Conservation (phyloP, 345 rosid species). For the Rhodamnia argentea region DNA sequence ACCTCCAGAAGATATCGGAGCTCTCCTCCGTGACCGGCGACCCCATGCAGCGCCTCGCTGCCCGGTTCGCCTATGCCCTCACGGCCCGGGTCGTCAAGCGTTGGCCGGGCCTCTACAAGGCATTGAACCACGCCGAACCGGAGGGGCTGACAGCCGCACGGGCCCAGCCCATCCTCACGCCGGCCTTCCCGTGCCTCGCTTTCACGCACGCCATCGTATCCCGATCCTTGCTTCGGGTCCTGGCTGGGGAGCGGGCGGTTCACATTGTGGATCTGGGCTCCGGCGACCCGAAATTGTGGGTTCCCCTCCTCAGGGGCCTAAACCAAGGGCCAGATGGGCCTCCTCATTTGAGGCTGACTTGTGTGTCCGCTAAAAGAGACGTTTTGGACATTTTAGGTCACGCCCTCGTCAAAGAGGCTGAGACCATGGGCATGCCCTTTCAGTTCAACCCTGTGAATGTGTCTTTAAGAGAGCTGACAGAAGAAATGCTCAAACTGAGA, state of each 20-base stretch:
- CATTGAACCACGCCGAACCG: conserved; percentile 12
- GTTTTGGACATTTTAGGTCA: conserved; percentile 22
- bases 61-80: conserved; percentile 30
- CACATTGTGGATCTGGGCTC: conserved; percentile 44
- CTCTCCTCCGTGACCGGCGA: conserved; percentile 34
- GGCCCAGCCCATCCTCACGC: conserved; percentile 7
- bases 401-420: conserved; percentile 34
- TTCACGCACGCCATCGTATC: conserved; percentile 16
- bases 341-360: conserved; percentile 32
- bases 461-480: conserved; percentile 16
- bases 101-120: conserved; percentile 40
- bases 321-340: conserved; percentile 10
- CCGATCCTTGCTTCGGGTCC: conserved; percentile 9
- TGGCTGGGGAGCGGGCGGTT: conserved; percentile 14
- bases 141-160: not conserved
- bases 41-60: conserved; percentile 41
- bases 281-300: conserved; percentile 24
- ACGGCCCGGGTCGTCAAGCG: conserved; percentile 36
- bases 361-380: conserved; percentile 3
- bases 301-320: conserved; percentile 21
- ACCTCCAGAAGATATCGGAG: conserved; percentile 26
- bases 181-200: conserved; percentile 20
- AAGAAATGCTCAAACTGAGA: conserved; percentile 17
- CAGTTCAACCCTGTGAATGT: conserved; percentile 29
- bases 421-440: conserved; percentile 21